Base-by-base conservation (phyloP, 495 filamentous ascomycete genomes). In the Lophiotrema nucula region DNA sequence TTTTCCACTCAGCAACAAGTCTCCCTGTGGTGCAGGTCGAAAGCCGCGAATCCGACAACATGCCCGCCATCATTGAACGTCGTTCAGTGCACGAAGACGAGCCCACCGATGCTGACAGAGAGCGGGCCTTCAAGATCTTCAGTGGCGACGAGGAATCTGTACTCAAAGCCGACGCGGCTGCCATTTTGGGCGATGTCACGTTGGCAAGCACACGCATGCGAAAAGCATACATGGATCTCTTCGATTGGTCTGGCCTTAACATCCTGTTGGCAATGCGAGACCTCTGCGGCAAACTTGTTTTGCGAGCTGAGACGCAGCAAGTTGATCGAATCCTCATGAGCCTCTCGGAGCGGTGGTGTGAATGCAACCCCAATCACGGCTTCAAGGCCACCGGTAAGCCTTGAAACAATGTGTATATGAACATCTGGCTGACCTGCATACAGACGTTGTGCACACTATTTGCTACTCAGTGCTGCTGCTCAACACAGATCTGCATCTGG, bases 291-390 rank as follows among this genome's bases (percentile, higher is more conserved):
- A 85, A 88, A 22, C 75, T 97, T n/a, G 79, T 93, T 18, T 75
- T 99, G 39, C 88, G 88, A 67, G 93, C 88, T 22, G 93, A 99
- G 74, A 95, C 91, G 19, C 93, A 99, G 72, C 93, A 99, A 70
- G 87, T 99, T 8, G 95, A 97, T 66, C 85, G 93, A 3, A 91
- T 99, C 28, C 72, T 99, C 64, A 88, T 91, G 67, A 86, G 88
- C 16, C 91, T 97, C 64, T 87, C 92, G 2, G 82, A 78, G 27
- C 76, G 92, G 42, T 97, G 95, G 93, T 97, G 91, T 69, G 83
- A 88, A 65, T 97, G 92, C 74, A 99, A 99, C 69, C 84, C 88
- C 2, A 90, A 84, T 44, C 90, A 97, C 71, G 92, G 92, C 33
- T 99, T 97, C 81, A 97, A 93, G 70, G 83, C 84, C 41, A 79